Evolutionary conservation across 2,329 filamentous ascomycete genomes (phyloP), one percentile per base, ranked within the genome.

Genomic region (Colletotrichum sp.): DNA sequence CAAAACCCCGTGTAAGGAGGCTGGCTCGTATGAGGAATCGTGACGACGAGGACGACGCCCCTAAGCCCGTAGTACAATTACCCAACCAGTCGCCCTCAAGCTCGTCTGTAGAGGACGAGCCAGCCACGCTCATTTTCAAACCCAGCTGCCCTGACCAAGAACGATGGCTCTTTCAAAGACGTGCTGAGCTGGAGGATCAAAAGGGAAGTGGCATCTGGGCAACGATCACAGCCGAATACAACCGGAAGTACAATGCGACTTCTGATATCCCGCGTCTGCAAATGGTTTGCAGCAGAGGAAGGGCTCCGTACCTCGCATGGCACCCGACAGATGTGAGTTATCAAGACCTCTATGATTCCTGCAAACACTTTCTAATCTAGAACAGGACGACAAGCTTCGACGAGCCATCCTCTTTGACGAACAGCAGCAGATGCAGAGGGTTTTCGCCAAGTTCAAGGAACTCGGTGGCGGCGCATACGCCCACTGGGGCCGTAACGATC

Each of bases 161-260:
- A 75, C 84, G 84, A 26, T 89, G 83, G 68, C 85, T 92, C 36
- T 88, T 91, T 65, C 83, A 88, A 30, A 85, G 89, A n/a, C 85
- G 89, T 15, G 87, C 86, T 80, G 80, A 86, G 28, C 85, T 75
- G 30, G 59, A 44, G 22, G 12, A 87, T 78, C 82, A 86, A 68
- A 90, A 89, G 78, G 90, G 90, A 18, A 89, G 90, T 77, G 89
- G 90, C 39, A 92, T 92, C 89, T 92, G 90, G 90, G 87, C 90
- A 28, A 84, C 85, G 52, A 91, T 92, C 73, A 85, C 86, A 65
- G 80, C 80, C 7, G 86, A 88, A 72, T 91, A 85, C 75, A 80
- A 80, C 16, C 72, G 77, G 10, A 75, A 75, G 24, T 86, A 86
- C 68, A 71, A 80, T 12, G 83, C 85, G 75, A 82, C 83, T 16